Base-by-base conservation (phyloP, 805 yeast genomes). In the Candida stauntonica region DNA sequence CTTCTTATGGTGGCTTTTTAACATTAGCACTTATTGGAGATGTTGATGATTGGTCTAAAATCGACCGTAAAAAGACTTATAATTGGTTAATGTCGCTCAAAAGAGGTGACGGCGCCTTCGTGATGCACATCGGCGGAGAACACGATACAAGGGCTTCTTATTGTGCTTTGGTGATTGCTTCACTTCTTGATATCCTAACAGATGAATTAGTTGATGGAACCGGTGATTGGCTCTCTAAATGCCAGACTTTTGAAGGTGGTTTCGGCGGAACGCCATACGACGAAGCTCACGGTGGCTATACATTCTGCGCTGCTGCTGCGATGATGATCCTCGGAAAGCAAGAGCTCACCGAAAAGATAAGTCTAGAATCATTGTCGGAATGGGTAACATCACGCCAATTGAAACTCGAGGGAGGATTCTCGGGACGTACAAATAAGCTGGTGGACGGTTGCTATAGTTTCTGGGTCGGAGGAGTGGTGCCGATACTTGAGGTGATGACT, bases 211-310 rank as follows among this genome's bases (percentile, higher is more conserved):
- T 62, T 0, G 63, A 62, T 13, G 75, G 74, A 5, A 70, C 78
- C 0, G 64, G 67, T 3, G 73, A 72, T 12, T 91, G 88, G 80
- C 48, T 93, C 12, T 50, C 62, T 0, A 47, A 57, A 11, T 87
- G 96, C 51, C 99, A 93, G 60, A 85, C 91, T 0, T 89, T 73
- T 56, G 99, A 94, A 63, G 99, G 99, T 17, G 99, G 99, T 0
- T 85, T 91, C 62, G 87, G 89, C 1, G 96, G 95, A 2, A 68
- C 70, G 16, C 93, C 95, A 0, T 58, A 58, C 15, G 82, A 77
- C 43, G 99, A 93, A 60, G 97, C 98, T 0, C 99, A 93, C 57
- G 99, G 97, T 2, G 99, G 99, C 1, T 94, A 93, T 58, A 78
- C 98, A 0, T 93, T 77, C 59, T 93, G 99, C 65, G 95, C 91